Base-by-base conservation (phyloP, 129 eudicot species). In the Escallonia herrerae region DNA sequence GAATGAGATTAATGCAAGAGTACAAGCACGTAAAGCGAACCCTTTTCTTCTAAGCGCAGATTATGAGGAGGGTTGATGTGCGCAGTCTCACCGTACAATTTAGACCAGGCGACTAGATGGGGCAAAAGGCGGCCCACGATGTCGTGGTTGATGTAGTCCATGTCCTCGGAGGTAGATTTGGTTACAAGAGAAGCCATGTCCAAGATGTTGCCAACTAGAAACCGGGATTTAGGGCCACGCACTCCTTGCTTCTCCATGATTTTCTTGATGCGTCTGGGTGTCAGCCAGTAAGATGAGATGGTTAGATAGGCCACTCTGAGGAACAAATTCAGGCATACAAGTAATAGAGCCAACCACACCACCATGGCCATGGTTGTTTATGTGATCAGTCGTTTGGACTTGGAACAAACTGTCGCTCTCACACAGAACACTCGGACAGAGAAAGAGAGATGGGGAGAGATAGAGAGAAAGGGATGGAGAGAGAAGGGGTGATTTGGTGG, bases 191-290 rank as follows among this genome's bases (percentile, higher is more conserved):
- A 76, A 4, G 97, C 84, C 72, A 91, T 75, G 54, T 91, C 94
- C 7, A 72, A 10, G 64, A 84, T 73, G 90, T 91, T 91, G 5
- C 95, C 95, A 6, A 80, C 66, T 3, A 91, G 88, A 66, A 85
- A 86, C 65, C 95, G 79, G 2, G 94, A 86, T 74, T 87, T 80
- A 1, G 95, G 97, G 68, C 97, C 95, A 82, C 68, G 82, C 63
- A 91, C 86, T 56, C 97, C 97, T 87, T 91, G 97, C 72, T 81
- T 72, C 40, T 87, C 85, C 97, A 91, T 91, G 56, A 81, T 72
- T 78, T 78, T 91, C 73, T 71, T 78, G 71, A 91, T 91, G 56
- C 94, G 95, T 79, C 84, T 76, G 15, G 97, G 97, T 13, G 77
- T 91, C 40, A 91, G 43, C 87, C 84, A 80, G 78, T 91, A 91